A percentile compares a stretch with the other conserved stretches of the same genome.
phyloP scores from a whole-genome alignment of 2,329 filamentous ascomycete genomes.

The Alternaria ethzedia region DNA sequence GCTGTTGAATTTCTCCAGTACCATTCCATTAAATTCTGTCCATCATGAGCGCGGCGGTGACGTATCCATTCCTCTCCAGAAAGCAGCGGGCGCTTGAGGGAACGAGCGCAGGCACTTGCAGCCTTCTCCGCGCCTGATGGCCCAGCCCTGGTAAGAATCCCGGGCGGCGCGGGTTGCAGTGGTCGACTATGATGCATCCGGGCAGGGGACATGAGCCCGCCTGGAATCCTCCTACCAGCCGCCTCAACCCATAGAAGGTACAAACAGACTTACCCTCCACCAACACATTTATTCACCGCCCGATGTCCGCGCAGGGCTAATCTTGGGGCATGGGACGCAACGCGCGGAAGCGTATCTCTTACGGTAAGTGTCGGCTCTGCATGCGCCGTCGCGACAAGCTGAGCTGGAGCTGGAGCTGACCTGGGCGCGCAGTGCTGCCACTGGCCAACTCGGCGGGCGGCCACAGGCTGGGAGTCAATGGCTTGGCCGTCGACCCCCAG shows the following conservation, averaged over 20 bases:
- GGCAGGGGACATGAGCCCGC: constrained; percentile 7
- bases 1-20: not conserved
- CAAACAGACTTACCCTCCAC: no score
- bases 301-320: constrained; percentile 26
- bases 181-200: constrained; percentile 4
- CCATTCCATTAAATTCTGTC: not conserved
- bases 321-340: constrained; percentile 56
- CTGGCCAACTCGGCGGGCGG: constrained; percentile 78
- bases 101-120: not conserved
- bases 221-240: constrained; percentile 6
- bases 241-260: no score
- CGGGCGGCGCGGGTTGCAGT: constrained; percentile 7
- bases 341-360: constrained; percentile 61
- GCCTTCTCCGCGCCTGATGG: constrained; percentile 8
- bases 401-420: constrained; percentile 6
- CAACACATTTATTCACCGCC: not conserved
- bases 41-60: not conserved
- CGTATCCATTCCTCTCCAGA: not conserved
- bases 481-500: constrained; percentile 82
- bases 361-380: constrained; percentile 49
- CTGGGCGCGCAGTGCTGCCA: constrained; percentile 65
- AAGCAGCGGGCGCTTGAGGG: not conserved
- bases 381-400: constrained; percentile 1
- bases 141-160: constrained; percentile 6
- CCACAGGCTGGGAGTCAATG: constrained; percentile 93